A percentile compares a stretch with the other conserved stretches of the same genome.
Conservation (phyloP, 2,329 filamentous ascomycete species). For the Colletotrichum melonis region DNA sequence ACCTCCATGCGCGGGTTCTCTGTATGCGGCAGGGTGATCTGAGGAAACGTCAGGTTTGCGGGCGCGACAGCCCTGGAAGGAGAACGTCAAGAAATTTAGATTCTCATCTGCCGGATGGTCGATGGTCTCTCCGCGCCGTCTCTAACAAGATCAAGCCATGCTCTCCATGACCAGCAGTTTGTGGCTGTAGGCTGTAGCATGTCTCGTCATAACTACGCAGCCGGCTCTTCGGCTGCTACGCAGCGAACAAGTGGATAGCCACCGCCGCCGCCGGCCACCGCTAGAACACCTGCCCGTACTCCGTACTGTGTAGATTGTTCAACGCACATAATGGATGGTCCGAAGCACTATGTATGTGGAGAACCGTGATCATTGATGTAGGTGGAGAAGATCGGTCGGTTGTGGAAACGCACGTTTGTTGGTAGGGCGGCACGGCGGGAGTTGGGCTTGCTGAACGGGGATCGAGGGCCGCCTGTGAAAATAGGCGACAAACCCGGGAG, state of each 20-base stretch:
- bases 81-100: slow-evolving; percentile 17
- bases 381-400: not conserved
- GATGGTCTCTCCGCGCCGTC: slow-evolving; percentile 17
- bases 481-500: not conserved
- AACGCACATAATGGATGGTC: not conserved
- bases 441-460: slow-evolving; percentile 16
- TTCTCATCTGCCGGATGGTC: not conserved
- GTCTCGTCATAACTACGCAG: slow-evolving; percentile 22
- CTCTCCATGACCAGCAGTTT: not conserved
- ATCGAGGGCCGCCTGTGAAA: not conserved
- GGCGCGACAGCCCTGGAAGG: not conserved
- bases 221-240: slow-evolving; percentile 6
- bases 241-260: slow-evolving; percentile 3
- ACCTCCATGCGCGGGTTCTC: slow-evolving; percentile 28
- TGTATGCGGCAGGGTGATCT: slow-evolving; percentile 17
- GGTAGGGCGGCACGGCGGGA: not conserved
- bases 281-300: not conserved
- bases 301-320: not conserved
- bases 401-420: slow-evolving; percentile 4
- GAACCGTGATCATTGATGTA: not conserved
- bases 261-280: not conserved
- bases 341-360: not conserved
- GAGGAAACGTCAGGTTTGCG: slow-evolving; percentile 1
- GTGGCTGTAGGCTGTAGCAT: not conserved
- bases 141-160: slow-evolving; percentile 1